phyloP scores from a whole-genome alignment of 2,329 filamentous ascomycete species.

The Penicillium hesseltinei region DNA sequence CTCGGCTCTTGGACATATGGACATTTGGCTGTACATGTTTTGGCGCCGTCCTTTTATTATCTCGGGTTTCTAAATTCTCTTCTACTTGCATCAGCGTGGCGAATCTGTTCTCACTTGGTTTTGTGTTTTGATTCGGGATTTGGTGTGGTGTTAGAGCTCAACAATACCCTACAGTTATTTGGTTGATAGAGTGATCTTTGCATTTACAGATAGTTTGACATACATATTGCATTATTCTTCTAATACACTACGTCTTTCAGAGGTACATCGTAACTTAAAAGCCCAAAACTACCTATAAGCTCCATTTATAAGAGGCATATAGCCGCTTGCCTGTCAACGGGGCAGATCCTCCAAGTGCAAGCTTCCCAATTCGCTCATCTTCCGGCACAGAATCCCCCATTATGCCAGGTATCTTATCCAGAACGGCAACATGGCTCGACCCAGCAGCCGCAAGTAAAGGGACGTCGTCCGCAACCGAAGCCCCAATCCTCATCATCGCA shows the following conservation, averaged over 20 bases:
- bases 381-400: too few relatives aligned
- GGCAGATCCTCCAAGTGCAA: too few relatives aligned
- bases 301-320: too few relatives aligned
- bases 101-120: constrained; percentile 18
- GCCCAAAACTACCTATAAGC: too few relatives aligned
- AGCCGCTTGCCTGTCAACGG: too few relatives aligned
- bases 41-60: constrained; percentile 3
- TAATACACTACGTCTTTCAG: background rate
- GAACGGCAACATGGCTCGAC: too few relatives aligned
- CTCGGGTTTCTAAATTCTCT: constrained; percentile 13
- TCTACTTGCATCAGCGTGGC: constrained; percentile 28
- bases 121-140: constrained; percentile 10
- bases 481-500: too few relatives aligned
- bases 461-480: too few relatives aligned
- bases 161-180: constrained; percentile 13
- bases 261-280: too few relatives aligned
- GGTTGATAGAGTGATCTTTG: constrained; percentile 3
- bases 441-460: too few relatives aligned
- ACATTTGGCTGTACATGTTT: constrained; percentile 4
- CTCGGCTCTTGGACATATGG: constrained; percentile 7
- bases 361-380: too few relatives aligned
- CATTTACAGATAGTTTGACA: background rate
- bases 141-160: constrained; percentile 10
- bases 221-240: background rate
- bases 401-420: too few relatives aligned